Conservation (phyloP, 2,329 filamentous ascomycete species). For the Knufia fluminis region DNA sequence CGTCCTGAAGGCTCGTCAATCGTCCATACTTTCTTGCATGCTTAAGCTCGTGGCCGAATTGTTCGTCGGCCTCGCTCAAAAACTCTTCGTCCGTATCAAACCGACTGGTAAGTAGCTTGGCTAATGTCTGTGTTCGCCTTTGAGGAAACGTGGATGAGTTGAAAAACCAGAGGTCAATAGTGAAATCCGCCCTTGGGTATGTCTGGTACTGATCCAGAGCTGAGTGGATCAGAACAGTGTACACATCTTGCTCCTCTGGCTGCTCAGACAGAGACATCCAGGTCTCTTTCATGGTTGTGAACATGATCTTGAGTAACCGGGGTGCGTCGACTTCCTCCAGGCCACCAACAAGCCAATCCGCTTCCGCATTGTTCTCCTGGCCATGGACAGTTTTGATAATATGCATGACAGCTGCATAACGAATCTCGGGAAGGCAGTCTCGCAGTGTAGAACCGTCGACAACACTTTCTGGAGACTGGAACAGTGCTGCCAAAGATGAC, state of each 20-base stretch:
- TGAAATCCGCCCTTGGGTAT: conserved; percentile 6
- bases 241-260: conserved; percentile 6
- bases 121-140: neutral
- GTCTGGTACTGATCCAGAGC: conserved; percentile 4
- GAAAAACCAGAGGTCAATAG: conserved; percentile 5
- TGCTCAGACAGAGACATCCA: conserved; percentile 6
- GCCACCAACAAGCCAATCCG: conserved; percentile 8
- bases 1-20: neutral
- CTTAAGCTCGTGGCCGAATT: neutral
- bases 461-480: neutral
- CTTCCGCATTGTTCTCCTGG: conserved; percentile 8
- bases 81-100: neutral
- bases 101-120: neutral
- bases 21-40: neutral
- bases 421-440: conserved; percentile 3
- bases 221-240: conserved; percentile 5
- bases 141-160: conserved; percentile 5
- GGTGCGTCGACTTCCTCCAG: conserved; percentile 5
- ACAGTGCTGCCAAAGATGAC: neutral
- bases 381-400: neutral
- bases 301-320: neutral
- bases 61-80: neutral
- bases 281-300: conserved; percentile 9
- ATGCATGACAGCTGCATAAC: conserved; percentile 1
- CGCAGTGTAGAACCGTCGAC: neutral